Evolutionary conservation across 768 basidiomycete species (phyloP).

Genomic region (Termitomyces sp.): DNA sequence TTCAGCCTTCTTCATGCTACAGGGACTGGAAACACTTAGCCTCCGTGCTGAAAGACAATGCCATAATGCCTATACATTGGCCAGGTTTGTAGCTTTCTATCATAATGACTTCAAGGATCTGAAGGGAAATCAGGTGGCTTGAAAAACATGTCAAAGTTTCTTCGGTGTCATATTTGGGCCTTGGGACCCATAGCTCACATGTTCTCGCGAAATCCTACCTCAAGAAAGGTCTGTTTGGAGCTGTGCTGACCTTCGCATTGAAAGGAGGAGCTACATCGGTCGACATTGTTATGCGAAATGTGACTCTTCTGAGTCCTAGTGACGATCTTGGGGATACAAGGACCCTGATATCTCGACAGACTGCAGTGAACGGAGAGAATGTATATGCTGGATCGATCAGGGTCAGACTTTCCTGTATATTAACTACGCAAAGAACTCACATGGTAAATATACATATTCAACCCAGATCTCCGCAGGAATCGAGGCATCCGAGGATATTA

Average conservation of each 20-base stretch:
- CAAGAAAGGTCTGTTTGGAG: neutral
- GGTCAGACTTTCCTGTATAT: neutral
- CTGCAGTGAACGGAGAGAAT: neutral
- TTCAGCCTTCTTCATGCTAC: conserved; percentile 49
- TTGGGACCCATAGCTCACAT: neutral
- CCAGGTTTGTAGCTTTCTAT: conserved; percentile 23
- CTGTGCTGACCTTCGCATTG: neutral
- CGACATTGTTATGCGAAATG: neutral
- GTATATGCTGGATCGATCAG: neutral
- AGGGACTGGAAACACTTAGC: conserved; percentile 57
- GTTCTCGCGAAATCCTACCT: neutral
- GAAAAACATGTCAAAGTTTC: conserved; percentile 1
- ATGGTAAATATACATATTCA: neutral
- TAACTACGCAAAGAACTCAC: neutral
- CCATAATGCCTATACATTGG: conserved; percentile 47
- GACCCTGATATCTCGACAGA: neutral
- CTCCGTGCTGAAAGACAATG: conserved; percentile 47
- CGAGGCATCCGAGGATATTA: neutral
- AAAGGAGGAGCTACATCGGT: neutral
- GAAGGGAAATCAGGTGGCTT: neutral
- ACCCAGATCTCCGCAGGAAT: conserved; percentile 1
- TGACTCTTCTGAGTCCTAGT: neutral
- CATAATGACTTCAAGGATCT: neutral
- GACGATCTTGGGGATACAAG: conserved; percentile 1
- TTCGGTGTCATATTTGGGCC: neutral